Evolutionary conservation across 768 basidiomycete species (phyloP), one percentile per base, ranked within the genome.

Genomic region (Mycena crocata): DNA sequence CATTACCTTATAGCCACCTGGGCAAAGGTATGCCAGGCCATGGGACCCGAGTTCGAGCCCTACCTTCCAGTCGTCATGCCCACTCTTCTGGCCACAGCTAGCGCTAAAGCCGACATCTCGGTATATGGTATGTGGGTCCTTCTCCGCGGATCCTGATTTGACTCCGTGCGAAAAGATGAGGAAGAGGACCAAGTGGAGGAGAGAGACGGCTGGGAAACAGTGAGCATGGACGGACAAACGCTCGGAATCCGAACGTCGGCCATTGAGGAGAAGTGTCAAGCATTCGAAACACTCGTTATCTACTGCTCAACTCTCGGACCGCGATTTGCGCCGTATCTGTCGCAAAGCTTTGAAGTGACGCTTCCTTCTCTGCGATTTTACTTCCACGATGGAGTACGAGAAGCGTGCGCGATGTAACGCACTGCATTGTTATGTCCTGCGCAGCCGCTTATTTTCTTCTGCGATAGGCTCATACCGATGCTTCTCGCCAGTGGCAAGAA

Each of bases 11-110:
- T 94, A 51, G 87, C 90, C 45, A 96, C 94, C 0, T 96, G 94
- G 94, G 91, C 93, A 2, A 95, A 93, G 72, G 85, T 96, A 0
- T 95, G 93, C 74, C 93, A 94, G 68, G 93, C 93, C 0, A 85
- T 96, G 72, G 92, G 92, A 0, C 82, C 86, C 14, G 92, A 95
- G 73, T 97, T 96, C 66, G 93, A 93, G 73, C 93, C 93, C 0
- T 96, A 93, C 75, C 84, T 96, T 3, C 90, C 90, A 0, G 85
- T 92, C 19, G 94, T 96, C 3, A 94, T 96, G 88, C 93, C 94
- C 0, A 85, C 88, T 0, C 77, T 96, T 14, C 81, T 96, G 26
- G 83, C 86, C 7, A 87, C 91, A 0, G 95, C 95, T 4, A 85
- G 89, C 32, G 87, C 89, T n/a, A 94, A 94, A 77, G 89, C 92